Conservation (phyloP, 257 asterid species). For the Fraxinus excelsior region DNA sequence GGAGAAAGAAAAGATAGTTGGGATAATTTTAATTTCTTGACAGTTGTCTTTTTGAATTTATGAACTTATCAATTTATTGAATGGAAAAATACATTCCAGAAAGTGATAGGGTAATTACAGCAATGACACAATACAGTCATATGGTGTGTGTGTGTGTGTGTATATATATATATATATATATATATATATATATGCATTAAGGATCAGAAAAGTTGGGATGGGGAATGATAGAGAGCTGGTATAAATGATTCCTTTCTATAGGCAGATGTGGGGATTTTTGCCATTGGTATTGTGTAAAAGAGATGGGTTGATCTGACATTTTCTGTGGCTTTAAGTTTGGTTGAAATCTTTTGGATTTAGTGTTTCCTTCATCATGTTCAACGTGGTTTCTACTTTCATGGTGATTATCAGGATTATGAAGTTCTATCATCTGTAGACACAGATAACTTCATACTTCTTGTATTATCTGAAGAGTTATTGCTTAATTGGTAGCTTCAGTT, state of each 20-base stretch:
- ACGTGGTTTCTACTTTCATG: not conserved
- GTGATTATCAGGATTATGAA: conserved; percentile 8
- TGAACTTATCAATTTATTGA: not conserved
- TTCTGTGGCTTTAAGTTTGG: conserved; percentile 4
- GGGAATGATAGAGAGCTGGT: not conserved
- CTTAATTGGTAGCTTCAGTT: conserved; percentile 8
- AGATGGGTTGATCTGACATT: conserved; percentile 4
- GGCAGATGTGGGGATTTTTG: not conserved
- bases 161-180: no score
- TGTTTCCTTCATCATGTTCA: not conserved
- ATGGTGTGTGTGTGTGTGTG: no score
- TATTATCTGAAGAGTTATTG: not conserved
- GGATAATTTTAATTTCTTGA: not conserved
- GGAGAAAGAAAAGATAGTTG: not conserved
- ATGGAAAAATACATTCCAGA: not conserved
- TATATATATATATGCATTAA: not conserved
- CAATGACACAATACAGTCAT: not conserved
- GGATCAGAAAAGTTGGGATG: not conserved
- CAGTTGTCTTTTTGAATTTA: not conserved
- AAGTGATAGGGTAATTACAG: not conserved
- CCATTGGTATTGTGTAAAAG: not conserved
- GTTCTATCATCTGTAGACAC: conserved; percentile 1
- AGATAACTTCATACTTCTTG: not conserved
- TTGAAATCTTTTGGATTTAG: conserved; percentile 10
- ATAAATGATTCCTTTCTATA: not conserved